Conservation (phyloP, 2,329 filamentous ascomycete species). For the Volutella citrinella region DNA sequence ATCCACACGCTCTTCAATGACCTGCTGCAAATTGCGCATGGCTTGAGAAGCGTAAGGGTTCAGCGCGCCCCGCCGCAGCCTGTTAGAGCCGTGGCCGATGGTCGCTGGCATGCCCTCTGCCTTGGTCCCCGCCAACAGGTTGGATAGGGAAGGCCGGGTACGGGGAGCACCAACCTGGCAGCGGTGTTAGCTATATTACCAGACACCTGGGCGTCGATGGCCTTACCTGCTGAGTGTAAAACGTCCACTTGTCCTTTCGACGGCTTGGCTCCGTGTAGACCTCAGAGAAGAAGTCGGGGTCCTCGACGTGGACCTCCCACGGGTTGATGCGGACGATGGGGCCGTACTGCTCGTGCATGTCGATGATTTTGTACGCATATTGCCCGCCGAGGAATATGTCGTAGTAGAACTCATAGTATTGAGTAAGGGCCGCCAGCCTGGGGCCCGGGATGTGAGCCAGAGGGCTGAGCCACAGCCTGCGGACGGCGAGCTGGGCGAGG, state of each 20-base stretch:
- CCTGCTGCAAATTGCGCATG: conserved; percentile 35
- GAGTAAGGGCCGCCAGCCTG: conserved; percentile 36
- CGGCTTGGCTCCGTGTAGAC: conserved; percentile 32
- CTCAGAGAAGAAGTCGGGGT: conserved; percentile 38
- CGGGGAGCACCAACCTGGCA: conserved; percentile 35
- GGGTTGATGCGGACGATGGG: conserved; percentile 39
- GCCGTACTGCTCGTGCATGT: conserved; percentile 41
- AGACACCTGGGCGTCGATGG: too few species aligned
- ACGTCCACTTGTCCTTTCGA: conserved; percentile 32
- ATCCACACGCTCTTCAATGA: conserved; percentile 35
- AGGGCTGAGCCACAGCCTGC: conserved; percentile 36
- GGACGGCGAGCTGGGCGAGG: conserved; percentile 24
- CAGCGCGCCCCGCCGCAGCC: conserved; percentile 31
- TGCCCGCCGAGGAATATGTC: conserved; percentile 39
- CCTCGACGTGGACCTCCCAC: conserved; percentile 37
- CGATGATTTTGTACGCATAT: conserved; percentile 39
- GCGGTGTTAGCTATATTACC: too few species aligned
- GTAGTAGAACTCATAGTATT: conserved; percentile 42
- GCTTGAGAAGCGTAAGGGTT: conserved; percentile 37
- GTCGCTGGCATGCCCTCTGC: conserved; percentile 34
- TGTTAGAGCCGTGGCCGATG: conserved; percentile 32
- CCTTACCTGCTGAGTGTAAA: conserved; percentile 34
- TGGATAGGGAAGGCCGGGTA: conserved; percentile 19
- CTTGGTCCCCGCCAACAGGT: conserved; percentile 13
- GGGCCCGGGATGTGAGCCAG: conserved; percentile 38